Conservation (phyloP, 768 basidiomycete genomes). For the Macrolepiota fuliginosa region DNA sequence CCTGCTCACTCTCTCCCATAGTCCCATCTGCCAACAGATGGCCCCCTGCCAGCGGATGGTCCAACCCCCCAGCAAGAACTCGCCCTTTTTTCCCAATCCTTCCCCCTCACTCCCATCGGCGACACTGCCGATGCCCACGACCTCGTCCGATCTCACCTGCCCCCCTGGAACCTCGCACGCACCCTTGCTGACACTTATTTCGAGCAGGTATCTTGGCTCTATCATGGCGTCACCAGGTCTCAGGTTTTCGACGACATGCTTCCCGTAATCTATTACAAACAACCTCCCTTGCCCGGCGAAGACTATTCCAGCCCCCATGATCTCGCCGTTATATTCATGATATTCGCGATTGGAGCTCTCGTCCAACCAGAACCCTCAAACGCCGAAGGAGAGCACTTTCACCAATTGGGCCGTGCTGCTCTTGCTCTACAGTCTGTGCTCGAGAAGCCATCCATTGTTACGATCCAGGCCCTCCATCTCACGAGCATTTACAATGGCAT, state of each 20-base stretch:
- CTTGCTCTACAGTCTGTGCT: constrained; percentile 66
- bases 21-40: constrained; percentile 24
- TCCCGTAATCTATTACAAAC: constrained; percentile 56
- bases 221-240: constrained; percentile 57
- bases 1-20: constrained; percentile 19
- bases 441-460: constrained; percentile 68
- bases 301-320: constrained; percentile 44
- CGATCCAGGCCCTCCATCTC: constrained; percentile 68
- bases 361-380: constrained; percentile 29
- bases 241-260: constrained; percentile 69
- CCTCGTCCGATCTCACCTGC: constrained; percentile 53
- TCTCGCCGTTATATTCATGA: constrained; percentile 50
- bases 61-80: constrained; percentile 26
- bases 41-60: constrained; percentile 23
- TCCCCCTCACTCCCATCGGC: constrained; percentile 65
- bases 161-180: constrained; percentile 47
- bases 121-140: constrained; percentile 42
- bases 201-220: constrained; percentile 59
- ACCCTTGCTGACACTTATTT: constrained; percentile 63
- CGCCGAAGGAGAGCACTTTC: constrained; percentile 56
- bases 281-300: constrained; percentile 38
- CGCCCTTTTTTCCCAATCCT: constrained; percentile 53
- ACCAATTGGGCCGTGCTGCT: constrained; percentile 64
- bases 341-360: constrained; percentile 57
- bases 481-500: constrained; percentile 70